These are phyloP conservation scores for Fusarium devonianum DNA, from an alignment of 2,329 filamentous ascomycete species.

Conservation along the genomic window DNA sequence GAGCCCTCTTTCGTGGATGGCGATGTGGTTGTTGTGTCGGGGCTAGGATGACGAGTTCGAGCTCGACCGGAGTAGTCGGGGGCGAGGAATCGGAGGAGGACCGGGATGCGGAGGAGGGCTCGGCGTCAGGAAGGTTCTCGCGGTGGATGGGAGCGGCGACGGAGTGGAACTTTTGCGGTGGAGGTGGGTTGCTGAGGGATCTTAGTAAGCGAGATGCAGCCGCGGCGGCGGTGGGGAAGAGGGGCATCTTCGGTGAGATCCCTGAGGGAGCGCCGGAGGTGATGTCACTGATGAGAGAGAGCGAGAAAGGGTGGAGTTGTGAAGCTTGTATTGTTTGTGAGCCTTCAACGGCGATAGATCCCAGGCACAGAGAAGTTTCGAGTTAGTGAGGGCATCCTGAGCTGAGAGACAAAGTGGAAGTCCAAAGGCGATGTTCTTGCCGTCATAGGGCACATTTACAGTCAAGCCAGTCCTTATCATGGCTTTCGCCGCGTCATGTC, in stretches of 20 bases:
- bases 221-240: slow-evolving; percentile 16
- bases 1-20: not conserved
- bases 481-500: too few relatives aligned
- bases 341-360: too few relatives aligned
- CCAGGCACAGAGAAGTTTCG: too few relatives aligned
- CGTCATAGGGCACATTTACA: too few relatives aligned
- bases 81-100: slow-evolving; percentile 16
- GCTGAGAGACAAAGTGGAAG: too few relatives aligned
- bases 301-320: not conserved
- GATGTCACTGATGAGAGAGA: not conserved
- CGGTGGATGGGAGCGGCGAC: slow-evolving; percentile 11
- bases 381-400: too few relatives aligned
- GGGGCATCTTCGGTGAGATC: slow-evolving; percentile 20
- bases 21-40: not conserved
- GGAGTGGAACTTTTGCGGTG: slow-evolving; percentile 19
- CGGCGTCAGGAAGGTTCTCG: slow-evolving; percentile 17
- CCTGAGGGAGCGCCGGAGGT: too few relatives aligned
- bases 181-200: slow-evolving; percentile 2
- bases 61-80: slow-evolving; percentile 18
- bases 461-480: too few relatives aligned
- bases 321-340: too few relatives aligned
- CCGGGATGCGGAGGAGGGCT: slow-evolving; percentile 25
- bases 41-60: slow-evolving; percentile 5
- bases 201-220: slow-evolving; percentile 33
- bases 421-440: too few relatives aligned